Evolutionary conservation across 257 asterid genomes (phyloP).

Genomic region (Nicotiana knightiana): DNA sequence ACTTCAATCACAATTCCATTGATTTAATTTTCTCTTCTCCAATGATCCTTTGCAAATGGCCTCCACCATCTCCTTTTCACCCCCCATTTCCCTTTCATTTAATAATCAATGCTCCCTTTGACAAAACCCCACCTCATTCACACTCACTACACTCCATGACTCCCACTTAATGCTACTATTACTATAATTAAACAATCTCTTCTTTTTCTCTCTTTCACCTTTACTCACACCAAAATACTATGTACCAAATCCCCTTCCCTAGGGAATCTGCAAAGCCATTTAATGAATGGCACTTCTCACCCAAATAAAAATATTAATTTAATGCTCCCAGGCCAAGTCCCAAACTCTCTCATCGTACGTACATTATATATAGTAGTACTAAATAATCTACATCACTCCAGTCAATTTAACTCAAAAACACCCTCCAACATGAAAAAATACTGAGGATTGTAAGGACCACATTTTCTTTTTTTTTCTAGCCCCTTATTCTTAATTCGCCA

Average conservation of each 20-base stretch:
- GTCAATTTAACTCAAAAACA: constrained; percentile 48
- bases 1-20: constrained; percentile 29
- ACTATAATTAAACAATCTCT: constrained; percentile 15
- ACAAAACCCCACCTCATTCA: constrained; percentile 25
- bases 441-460: constrained; percentile 49
- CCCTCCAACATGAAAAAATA: constrained; percentile 37
- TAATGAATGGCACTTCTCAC: constrained; percentile 35
- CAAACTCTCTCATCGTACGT: constrained; percentile 29
- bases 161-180: constrained; percentile 40
- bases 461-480: not conserved
- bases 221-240: constrained; percentile 34
- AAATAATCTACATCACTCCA: constrained; percentile 53
- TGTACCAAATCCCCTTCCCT: constrained; percentile 67
- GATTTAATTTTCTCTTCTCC: constrained; percentile 13
- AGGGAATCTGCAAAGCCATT: constrained; percentile 83
- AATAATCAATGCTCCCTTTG: constrained; percentile 41
- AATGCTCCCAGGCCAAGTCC: not conserved
- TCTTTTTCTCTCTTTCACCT: constrained; percentile 1
- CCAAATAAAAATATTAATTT: constrained; percentile 17
- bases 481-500: constrained; percentile 9
- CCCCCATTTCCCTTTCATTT: constrained; percentile 21
- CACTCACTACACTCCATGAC: constrained; percentile 24
- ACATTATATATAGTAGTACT: constrained; percentile 11
- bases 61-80: constrained; percentile 35
- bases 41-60: constrained; percentile 17